A percentile compares a stretch with the other conserved stretches of the same genome.
phyloP scores from a whole-genome alignment of 208 protist genomes.

The Balamuthia mandrillaris region DNA sequence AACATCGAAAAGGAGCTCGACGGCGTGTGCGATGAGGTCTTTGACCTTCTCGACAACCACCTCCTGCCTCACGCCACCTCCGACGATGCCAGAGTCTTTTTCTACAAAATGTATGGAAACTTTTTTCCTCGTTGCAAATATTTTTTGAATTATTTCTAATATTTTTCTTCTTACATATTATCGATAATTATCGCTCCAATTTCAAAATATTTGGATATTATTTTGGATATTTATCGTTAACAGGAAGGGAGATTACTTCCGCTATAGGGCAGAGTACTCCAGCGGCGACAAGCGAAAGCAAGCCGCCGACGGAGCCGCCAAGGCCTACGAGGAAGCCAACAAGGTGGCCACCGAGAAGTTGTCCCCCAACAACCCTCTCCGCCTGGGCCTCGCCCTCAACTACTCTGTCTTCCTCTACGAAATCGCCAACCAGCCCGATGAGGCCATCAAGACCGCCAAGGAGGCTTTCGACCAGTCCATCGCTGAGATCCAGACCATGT shows the following conservation, averaged over 20 bases:
- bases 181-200: too few species aligned
- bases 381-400: slow-evolving; percentile 98
- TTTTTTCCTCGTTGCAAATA: background rate
- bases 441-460: slow-evolving; percentile 77
- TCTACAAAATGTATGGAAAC: slow-evolving; percentile 92
- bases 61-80: slow-evolving; percentile 49
- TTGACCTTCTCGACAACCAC: slow-evolving; percentile 29
- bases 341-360: slow-evolving; percentile 67
- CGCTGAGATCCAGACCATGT: slow-evolving; percentile 71
- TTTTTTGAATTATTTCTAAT: too few species aligned
- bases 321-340: slow-evolving; percentile 68
- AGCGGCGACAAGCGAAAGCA: slow-evolving; percentile 70
- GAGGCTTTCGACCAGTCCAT: slow-evolving; percentile 79
- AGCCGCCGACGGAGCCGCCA: slow-evolving; percentile 65
- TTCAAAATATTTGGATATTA: background rate
- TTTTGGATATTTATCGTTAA: background rate
- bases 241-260: slow-evolving; percentile 82
- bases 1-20: background rate
- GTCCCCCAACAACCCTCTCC: slow-evolving; percentile 92
- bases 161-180: too few species aligned
- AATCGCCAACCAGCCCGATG: slow-evolving; percentile 93
- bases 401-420: slow-evolving; percentile 99
- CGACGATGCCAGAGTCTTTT: slow-evolving; percentile 84
- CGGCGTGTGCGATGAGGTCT: slow-evolving; percentile 44
- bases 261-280: slow-evolving; percentile 97